phyloP scores from a whole-genome alignment of 163 green algal genomes.

The Prototheca wickerhamii region DNA sequence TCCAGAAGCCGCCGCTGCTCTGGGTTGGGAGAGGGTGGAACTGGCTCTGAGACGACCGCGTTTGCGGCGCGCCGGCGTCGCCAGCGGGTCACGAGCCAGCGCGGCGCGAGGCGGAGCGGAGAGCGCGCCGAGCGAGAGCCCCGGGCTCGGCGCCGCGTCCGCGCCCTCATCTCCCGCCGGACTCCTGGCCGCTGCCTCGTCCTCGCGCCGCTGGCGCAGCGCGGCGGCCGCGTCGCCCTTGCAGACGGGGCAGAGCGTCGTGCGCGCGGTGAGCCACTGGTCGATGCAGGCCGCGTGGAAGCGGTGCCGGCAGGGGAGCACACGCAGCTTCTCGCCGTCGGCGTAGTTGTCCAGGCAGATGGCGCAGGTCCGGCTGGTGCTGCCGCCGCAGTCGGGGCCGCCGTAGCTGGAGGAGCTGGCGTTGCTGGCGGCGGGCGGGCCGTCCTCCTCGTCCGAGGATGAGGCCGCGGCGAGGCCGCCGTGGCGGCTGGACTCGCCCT shows the following conservation, averaged over 20 bases:
- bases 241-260: slow-evolving; percentile 66
- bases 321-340: slow-evolving; percentile 58
- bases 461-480: not conserved
- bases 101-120: not conserved
- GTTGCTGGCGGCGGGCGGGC: not conserved
- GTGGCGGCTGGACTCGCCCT: not conserved
- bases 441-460: not conserved
- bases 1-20: too few species aligned
- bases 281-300: slow-evolving; percentile 75
- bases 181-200: not conserved
- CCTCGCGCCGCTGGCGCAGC: not conserved
- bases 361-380: slow-evolving; percentile 53
- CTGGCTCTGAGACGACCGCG: too few species aligned
- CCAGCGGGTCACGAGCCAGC: too few species aligned
- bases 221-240: slow-evolving; percentile 46
- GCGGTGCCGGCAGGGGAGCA: slow-evolving; percentile 74
- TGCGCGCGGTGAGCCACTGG: slow-evolving; percentile 54
- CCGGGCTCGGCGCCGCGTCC: not conserved
- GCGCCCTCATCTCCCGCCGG: not conserved
- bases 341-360: slow-evolving; percentile 77
- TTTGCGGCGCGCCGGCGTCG: too few species aligned
- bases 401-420: not conserved
- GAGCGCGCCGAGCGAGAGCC: not conserved
- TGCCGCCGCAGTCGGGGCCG: slow-evolving; percentile 30
- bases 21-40: too few species aligned